phyloP scores from a whole-genome alignment of 306 rosid species.

The Malus fusca region DNA sequence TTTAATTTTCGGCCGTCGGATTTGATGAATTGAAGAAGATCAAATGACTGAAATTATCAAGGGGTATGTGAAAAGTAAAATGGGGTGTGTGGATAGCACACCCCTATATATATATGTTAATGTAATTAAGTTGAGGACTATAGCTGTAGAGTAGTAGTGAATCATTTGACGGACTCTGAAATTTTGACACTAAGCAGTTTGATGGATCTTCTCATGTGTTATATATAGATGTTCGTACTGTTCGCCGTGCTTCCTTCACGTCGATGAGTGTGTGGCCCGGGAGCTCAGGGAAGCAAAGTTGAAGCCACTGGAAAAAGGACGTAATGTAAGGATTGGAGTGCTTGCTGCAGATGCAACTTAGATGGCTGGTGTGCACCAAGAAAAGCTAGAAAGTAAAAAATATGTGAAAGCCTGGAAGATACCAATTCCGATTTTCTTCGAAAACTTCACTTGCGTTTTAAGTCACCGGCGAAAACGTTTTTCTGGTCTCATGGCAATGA shows the following conservation, averaged over 20 bases:
- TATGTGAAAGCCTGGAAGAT: background rate
- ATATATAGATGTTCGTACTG: background rate
- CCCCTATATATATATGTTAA: no score
- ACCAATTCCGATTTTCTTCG: background rate
- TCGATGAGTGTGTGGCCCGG: slow-evolving; percentile 57
- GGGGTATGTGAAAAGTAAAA: no score
- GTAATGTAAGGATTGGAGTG: slow-evolving; percentile 41
- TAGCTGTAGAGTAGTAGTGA: no score
- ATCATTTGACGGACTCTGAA: no score
- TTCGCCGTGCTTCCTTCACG: slow-evolving; percentile 53
- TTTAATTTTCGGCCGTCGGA: no score
- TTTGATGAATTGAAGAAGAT: no score
- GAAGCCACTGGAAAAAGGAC: slow-evolving; percentile 49
- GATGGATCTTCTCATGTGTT: no score
- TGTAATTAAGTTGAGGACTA: no score
- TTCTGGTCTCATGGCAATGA: background rate
- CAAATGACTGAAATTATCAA: no score
- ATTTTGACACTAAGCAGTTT: no score
- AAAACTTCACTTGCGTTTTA: no score
- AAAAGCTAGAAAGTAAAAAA: slow-evolving; percentile 34
- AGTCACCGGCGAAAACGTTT: background rate
- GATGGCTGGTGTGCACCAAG: slow-evolving; percentile 38
- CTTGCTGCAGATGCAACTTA: slow-evolving; percentile 36
- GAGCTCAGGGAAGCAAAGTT: slow-evolving; percentile 53
- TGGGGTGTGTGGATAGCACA: no score